Evolutionary conservation across 2,329 filamentous ascomycete genomes (phyloP).

Genomic region (Fusarium temperatum): DNA sequence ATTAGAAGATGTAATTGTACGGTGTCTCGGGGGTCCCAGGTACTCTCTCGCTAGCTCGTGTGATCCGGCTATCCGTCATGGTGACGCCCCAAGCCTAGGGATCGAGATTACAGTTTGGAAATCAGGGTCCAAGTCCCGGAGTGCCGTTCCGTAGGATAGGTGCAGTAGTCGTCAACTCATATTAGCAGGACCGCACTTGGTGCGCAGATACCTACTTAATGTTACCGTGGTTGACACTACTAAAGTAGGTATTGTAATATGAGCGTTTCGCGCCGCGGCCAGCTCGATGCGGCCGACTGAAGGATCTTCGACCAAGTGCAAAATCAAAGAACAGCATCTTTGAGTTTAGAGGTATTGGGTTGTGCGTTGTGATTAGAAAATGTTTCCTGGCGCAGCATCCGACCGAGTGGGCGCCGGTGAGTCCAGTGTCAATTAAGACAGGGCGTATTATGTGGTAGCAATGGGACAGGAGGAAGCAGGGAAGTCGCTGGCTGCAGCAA

Average conservation of each 20-base stretch:
- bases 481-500: slow-evolving; percentile 4
- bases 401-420: neutral
- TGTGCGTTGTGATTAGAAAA: neutral
- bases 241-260: neutral
- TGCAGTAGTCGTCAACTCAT: slow-evolving; percentile 15
- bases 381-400: neutral
- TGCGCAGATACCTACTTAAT: neutral
- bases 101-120: slow-evolving; percentile 46
- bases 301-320: neutral
- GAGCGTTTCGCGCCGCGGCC: slow-evolving; percentile 5
- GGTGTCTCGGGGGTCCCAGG: slow-evolving; percentile 31
- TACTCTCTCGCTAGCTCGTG: slow-evolving; percentile 16
- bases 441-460: slow-evolving; percentile 3
- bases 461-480: slow-evolving; percentile 1
- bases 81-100: slow-evolving; percentile 34
- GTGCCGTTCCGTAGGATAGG: slow-evolving; percentile 23
- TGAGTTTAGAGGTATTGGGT: neutral
- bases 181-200: neutral
- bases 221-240: neutral
- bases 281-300: slow-evolving; percentile 19
- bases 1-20: slow-evolving; percentile 25
- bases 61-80: slow-evolving; percentile 38
- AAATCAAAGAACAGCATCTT: neutral
- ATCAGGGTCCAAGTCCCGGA: slow-evolving; percentile 44
- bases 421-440: slow-evolving; percentile 1